These are phyloP conservation scores for Rosa hybrid DNA, from an alignment of 331 rosid genomes.

Conservation along the genomic window DNA sequence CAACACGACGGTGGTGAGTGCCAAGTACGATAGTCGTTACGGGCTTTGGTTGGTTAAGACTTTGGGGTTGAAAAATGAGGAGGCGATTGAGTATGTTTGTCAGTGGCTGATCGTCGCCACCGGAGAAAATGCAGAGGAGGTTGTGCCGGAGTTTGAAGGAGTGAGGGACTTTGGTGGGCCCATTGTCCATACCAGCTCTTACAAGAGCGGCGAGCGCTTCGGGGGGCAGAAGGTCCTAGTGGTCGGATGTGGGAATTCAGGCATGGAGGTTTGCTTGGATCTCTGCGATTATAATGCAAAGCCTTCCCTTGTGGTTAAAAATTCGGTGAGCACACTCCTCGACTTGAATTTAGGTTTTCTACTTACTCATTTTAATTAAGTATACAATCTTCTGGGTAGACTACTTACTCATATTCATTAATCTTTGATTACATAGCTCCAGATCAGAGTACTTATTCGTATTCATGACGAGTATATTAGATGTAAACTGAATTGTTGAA, in stretches of 20 bases:
- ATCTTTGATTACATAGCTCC: neutral
- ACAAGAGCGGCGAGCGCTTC: conserved; percentile 67
- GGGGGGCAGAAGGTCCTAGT: conserved; percentile 79
- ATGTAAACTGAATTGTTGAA: neutral
- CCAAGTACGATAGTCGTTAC: conserved; percentile 46
- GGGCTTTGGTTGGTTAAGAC: conserved; percentile 63
- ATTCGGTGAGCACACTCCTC: conserved; percentile 53
- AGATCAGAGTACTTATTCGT: no score
- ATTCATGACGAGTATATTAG: no score
- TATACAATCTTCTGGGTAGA: neutral
- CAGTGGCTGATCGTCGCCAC: conserved; percentile 81
- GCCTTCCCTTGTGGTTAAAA: conserved; percentile 79
- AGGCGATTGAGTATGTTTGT: conserved; percentile 45
- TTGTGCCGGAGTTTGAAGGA: conserved; percentile 70
- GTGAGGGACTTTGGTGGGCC: conserved; percentile 56
- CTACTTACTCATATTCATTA: neutral
- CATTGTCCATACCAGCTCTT: conserved; percentile 64
- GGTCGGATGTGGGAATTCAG: conserved; percentile 95
- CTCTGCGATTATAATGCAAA: conserved; percentile 76
- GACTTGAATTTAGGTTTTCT: neutral
- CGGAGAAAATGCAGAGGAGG: conserved; percentile 83
- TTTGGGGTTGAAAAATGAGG: conserved; percentile 29
- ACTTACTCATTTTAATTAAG: neutral
- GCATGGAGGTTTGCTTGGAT: conserved; percentile 93
- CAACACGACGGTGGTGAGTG: conserved; percentile 48